These are phyloP conservation scores for Ambrosia trifida DNA, from an alignment of 129 eudicot genomes.

Conservation along the genomic window DNA sequence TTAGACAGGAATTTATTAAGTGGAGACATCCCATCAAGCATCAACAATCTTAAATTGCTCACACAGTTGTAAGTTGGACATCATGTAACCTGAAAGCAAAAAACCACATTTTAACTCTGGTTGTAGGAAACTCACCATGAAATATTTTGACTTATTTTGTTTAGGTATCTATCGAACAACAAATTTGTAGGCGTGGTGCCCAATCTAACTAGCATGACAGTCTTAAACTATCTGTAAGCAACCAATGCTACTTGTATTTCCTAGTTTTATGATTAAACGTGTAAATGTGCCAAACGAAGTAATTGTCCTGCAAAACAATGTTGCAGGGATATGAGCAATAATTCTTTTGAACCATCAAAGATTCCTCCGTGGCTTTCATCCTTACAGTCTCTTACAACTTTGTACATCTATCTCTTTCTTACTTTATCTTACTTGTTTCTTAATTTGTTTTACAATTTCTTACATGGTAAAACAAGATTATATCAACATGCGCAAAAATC, in stretches of 20 bases:
- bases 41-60: conserved; percentile 59
- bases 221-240: conserved; percentile 69
- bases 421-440: conserved; percentile 1
- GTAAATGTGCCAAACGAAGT: conserved; percentile 1
- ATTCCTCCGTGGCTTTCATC: conserved; percentile 74
- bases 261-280: neutral
- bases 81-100: neutral
- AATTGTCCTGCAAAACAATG: neutral
- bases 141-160: conserved; percentile 8
- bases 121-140: neutral
- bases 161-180: conserved; percentile 76
- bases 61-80: conserved; percentile 66
- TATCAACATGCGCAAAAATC: neutral
- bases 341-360: conserved; percentile 56
- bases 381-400: conserved; percentile 65
- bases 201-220: conserved; percentile 62
- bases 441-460: neutral
- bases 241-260: neutral
- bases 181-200: conserved; percentile 62
- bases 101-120: neutral
- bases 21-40: conserved; percentile 65
- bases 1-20: conserved; percentile 64
- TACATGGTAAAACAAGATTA: neutral
- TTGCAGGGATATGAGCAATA: conserved; percentile 88
- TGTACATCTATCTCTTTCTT: conserved; percentile 53